These are phyloP conservation scores for Fagus crenata DNA, from an alignment of 306 rosid species.

Conservation along the genomic window DNA sequence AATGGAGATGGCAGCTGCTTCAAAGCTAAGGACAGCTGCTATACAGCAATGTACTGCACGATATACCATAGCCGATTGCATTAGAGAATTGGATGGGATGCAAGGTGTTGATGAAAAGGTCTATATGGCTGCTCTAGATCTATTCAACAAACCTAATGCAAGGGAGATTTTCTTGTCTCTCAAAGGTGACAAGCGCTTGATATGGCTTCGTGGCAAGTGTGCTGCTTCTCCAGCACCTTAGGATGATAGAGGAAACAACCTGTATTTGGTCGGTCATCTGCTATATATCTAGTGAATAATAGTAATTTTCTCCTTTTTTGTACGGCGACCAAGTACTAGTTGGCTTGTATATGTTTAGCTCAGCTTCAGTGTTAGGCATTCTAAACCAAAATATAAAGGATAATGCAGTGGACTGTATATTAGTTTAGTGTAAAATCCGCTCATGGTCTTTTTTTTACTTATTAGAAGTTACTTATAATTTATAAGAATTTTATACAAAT, in stretches of 20 bases:
- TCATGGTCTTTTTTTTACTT: not conserved
- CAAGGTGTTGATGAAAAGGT: slow-evolving; percentile 57
- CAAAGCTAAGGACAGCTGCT: slow-evolving; percentile 61
- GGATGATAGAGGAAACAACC: slow-evolving; percentile 13
- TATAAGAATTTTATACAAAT: not conserved
- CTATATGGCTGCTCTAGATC: slow-evolving; percentile 65
- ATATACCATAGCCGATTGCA: slow-evolving; percentile 62
- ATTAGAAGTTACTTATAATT: no score
- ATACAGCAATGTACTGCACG: slow-evolving; percentile 50
- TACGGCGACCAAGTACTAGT: not conserved
- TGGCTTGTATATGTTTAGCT: slow-evolving; percentile 5
- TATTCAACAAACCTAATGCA: slow-evolving; percentile 63
- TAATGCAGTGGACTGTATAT: not conserved
- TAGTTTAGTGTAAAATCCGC: not conserved
- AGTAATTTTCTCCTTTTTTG: not conserved
- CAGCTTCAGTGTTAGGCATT: not conserved
- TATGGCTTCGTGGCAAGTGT: slow-evolving; percentile 63
- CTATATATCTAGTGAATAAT: not conserved
- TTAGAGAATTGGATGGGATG: slow-evolving; percentile 60
- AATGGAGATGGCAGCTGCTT: slow-evolving; percentile 77
- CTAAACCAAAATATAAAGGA: not conserved
- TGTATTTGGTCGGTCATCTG: slow-evolving; percentile 3
- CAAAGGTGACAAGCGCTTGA: slow-evolving; percentile 55
- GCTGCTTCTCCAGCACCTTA: slow-evolving; percentile 33
- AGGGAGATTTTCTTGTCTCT: slow-evolving; percentile 75